phyloP scores from a whole-genome alignment of 495 filamentous ascomycete genomes.

The Penicillium diatomitis region DNA sequence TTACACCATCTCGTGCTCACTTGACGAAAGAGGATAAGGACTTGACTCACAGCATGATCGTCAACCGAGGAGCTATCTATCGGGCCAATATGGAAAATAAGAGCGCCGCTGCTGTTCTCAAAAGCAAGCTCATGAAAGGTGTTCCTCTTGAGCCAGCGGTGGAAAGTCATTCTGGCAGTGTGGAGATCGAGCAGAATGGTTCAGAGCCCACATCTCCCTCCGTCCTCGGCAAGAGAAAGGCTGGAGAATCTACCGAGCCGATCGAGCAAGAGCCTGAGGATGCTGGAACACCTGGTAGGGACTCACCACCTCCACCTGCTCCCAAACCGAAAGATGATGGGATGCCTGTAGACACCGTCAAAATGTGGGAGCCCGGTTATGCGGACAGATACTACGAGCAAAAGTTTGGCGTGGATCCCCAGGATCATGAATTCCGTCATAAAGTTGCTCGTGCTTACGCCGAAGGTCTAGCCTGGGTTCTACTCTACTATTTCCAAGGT shows the following conservation, averaged over 20 bases:
- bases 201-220: slow-evolving; percentile 29
- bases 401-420: slow-evolving; percentile 82
- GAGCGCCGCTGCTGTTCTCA: slow-evolving; percentile 84
- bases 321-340: slow-evolving; percentile 44
- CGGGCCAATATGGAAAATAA: slow-evolving; percentile 84
- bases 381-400: slow-evolving; percentile 93
- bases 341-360: slow-evolving; percentile 66
- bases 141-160: slow-evolving; percentile 12
- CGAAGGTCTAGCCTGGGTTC: slow-evolving; percentile 97
- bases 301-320: slow-evolving; percentile 35
- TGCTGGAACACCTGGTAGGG: slow-evolving; percentile 47
- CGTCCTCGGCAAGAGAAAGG: slow-evolving; percentile 53
- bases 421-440: slow-evolving; percentile 78
- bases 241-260: slow-evolving; percentile 29
- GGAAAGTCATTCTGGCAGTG: slow-evolving; percentile 9
- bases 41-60: slow-evolving; percentile 80
- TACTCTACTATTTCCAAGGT: slow-evolving; percentile 95
- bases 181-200: slow-evolving; percentile 10
- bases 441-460: slow-evolving; percentile 89
- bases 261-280: slow-evolving; percentile 53
- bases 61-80: slow-evolving; percentile 65
- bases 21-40: slow-evolving; percentile 51
- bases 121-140: slow-evolving; percentile 61
- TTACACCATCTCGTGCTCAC: slow-evolving; percentile 48
- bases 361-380: slow-evolving; percentile 93